Percentiles rank a stretch among this genome's conserved stretches.
Evolutionary conservation across 306 rosid species (phyloP).

Genomic region (Astragalus glycyphyllos): DNA sequence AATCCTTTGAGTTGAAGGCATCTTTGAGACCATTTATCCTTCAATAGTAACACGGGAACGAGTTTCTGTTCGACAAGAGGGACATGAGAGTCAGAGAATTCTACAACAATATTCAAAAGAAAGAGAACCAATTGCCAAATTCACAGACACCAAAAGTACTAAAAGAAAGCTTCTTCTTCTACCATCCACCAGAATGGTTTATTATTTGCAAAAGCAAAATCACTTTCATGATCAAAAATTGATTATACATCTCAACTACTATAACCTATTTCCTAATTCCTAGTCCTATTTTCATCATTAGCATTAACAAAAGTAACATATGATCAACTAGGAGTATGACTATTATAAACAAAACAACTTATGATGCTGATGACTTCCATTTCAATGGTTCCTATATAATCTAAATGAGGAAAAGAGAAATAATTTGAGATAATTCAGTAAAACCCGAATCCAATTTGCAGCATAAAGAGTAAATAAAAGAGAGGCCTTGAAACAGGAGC

Average conservation of each 20-base stretch:
- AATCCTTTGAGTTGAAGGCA: slow-evolving; percentile 52
- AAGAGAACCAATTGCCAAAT: not conserved
- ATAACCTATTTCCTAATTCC: slow-evolving; percentile 27
- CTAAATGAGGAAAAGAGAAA: slow-evolving; percentile 15
- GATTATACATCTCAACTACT: slow-evolving; percentile 11
- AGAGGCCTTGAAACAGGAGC: slow-evolving; percentile 65
- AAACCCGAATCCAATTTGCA: slow-evolving; percentile 11
- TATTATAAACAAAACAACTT: not conserved
- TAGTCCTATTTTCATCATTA: slow-evolving; percentile 19
- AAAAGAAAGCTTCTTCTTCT: slow-evolving; percentile 14
- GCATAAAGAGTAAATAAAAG: slow-evolving; percentile 1
- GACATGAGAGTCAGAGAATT: slow-evolving; percentile 15
- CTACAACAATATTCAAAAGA: slow-evolving; percentile 29
- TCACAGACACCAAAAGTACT: not conserved
- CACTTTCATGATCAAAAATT: slow-evolving; percentile 20
- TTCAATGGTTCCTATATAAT: slow-evolving; percentile 5
- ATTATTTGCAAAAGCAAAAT: slow-evolving; percentile 14
- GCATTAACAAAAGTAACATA: slow-evolving; percentile 18
- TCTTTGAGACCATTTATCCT: slow-evolving; percentile 55
- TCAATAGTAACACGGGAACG: slow-evolving; percentile 55
- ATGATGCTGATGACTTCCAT: not conserved
- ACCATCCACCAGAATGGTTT: slow-evolving; percentile 5
- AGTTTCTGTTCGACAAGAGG: slow-evolving; percentile 50
- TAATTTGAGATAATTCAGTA: not conserved
- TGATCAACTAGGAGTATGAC: slow-evolving; percentile 31